A percentile compares a stretch with the other conserved stretches of the same genome.
Evolutionary conservation across 139 green algal species (phyloP).

Genomic region (Picochlorum sp.): DNA sequence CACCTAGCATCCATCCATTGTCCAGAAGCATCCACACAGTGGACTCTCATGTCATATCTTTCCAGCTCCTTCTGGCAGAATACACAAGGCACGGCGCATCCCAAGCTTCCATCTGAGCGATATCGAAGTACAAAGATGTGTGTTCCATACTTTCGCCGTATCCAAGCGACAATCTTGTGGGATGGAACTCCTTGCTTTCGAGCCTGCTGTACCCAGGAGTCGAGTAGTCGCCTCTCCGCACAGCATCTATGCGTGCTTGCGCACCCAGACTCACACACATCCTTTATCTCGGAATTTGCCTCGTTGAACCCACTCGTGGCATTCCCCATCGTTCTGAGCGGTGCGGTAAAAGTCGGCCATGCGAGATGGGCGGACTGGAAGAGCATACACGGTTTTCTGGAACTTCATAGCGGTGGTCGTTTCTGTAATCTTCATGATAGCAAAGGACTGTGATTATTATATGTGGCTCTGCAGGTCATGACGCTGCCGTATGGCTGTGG

Average conservation of each 20-base stretch:
- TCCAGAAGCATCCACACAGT: slow-evolving; percentile 23
- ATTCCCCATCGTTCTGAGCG: slow-evolving; percentile 11
- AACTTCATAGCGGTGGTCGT: neutral
- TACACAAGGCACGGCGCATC: slow-evolving; percentile 48
- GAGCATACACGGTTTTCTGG: slow-evolving; percentile 10
- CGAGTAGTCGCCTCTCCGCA: slow-evolving; percentile 43
- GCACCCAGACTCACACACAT: neutral
- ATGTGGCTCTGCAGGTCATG: too few species aligned
- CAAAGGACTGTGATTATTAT: too few species aligned
- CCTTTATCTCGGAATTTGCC: slow-evolving; percentile 7
- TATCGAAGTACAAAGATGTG: slow-evolving; percentile 43
- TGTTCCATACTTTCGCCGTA: slow-evolving; percentile 53
- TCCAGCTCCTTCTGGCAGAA: slow-evolving; percentile 43
- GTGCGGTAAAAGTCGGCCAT: slow-evolving; percentile 5
- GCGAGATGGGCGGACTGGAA: slow-evolving; percentile 3
- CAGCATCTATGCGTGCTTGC: slow-evolving; percentile 40
- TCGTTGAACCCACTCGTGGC: slow-evolving; percentile 13
- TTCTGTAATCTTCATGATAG: too few species aligned
- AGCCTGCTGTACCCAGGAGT: slow-evolving; percentile 30
- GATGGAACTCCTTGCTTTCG: slow-evolving; percentile 35
- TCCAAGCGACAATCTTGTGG: slow-evolving; percentile 43
- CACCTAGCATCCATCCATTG: slow-evolving; percentile 38
- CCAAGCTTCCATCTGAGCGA: slow-evolving; percentile 45
- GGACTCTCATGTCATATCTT: slow-evolving; percentile 43
- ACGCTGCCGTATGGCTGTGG: too few species aligned